Conservation (phyloP, 1,284 basidiomycete genomes). For the Ustilago loliicola region DNA sequence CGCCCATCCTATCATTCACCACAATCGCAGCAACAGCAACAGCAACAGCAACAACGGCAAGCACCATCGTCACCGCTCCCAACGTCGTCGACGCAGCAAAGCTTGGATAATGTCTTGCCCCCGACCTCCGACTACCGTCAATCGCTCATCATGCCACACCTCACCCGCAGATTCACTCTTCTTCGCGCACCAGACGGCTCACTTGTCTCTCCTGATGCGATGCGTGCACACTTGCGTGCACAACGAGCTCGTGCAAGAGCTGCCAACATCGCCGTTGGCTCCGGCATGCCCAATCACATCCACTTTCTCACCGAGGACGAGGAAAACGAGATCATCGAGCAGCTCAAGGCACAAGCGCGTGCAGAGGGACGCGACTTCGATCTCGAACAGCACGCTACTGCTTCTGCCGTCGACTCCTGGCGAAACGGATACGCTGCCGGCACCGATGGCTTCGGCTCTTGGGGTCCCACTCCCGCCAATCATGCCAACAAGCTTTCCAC, state of each 20-base stretch:
- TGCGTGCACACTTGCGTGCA: constrained; percentile 63
- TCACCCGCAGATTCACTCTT: constrained; percentile 62
- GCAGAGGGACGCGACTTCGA: constrained; percentile 48
- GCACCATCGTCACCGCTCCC: neutral
- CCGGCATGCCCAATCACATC: constrained; percentile 18
- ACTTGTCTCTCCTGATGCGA: constrained; percentile 63
- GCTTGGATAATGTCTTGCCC: constrained; percentile 46
- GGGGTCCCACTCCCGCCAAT: constrained; percentile 29
- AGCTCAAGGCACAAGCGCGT: constrained; percentile 54
- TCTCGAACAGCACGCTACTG: constrained; percentile 19
- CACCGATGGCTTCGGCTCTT: constrained; percentile 61
- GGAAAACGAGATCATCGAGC: constrained; percentile 65
- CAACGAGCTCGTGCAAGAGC: constrained; percentile 63
- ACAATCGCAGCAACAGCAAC: constrained; percentile 8
- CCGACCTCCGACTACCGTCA: constrained; percentile 57
- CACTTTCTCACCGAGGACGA: constrained; percentile 66
- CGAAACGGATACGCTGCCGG: constrained; percentile 44
- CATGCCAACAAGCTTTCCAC: constrained; percentile 24
- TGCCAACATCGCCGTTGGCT: constrained; percentile 32
- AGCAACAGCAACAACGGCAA: neutral
- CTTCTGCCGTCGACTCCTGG: constrained; percentile 27
- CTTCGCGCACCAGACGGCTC: constrained; percentile 62
- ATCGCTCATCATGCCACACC: constrained; percentile 67
- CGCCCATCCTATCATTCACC: constrained; percentile 7
- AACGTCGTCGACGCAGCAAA: constrained; percentile 17